Conservation (phyloP, 495 filamentous ascomycete species). For the Podospora pseudocomata region DNA sequence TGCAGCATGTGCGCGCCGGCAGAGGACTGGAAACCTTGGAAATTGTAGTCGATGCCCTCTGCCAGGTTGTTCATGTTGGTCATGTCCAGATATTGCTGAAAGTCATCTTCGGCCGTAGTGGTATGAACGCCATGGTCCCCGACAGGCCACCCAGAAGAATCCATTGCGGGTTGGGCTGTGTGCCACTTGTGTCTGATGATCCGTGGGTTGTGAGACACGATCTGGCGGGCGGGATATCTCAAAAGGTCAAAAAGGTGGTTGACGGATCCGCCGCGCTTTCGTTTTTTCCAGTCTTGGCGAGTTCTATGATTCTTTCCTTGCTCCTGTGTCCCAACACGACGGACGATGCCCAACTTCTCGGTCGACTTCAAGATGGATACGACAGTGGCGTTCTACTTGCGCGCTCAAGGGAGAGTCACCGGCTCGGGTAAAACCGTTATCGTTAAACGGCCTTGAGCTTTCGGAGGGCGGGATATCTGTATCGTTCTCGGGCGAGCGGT, state of each 20-base stretch:
- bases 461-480: neutral
- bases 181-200: conserved; percentile 2
- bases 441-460: neutral
- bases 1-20: conserved; percentile 37
- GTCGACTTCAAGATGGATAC: neutral
- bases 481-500: too few species aligned
- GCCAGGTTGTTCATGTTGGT: conserved; percentile 43
- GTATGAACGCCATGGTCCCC: conserved; percentile 45
- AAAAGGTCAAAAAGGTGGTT: neutral
- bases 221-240: neutral
- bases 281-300: neutral
- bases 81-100: conserved; percentile 56
- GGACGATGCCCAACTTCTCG: neutral
- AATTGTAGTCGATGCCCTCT: conserved; percentile 49
- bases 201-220: conserved; percentile 9
- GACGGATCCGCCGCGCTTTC: neutral
- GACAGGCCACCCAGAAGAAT: conserved; percentile 46
- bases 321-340: neutral
- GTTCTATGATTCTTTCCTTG: neutral
- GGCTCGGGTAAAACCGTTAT: neutral
- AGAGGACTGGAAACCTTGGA: conserved; percentile 43
- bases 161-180: conserved; percentile 37
- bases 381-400: neutral
- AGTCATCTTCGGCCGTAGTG: conserved; percentile 47
- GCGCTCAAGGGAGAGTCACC: neutral